Evolutionary conservation across 768 basidiomycete genomes (phyloP).

Genomic region (Cystobasidium tubakii): DNA sequence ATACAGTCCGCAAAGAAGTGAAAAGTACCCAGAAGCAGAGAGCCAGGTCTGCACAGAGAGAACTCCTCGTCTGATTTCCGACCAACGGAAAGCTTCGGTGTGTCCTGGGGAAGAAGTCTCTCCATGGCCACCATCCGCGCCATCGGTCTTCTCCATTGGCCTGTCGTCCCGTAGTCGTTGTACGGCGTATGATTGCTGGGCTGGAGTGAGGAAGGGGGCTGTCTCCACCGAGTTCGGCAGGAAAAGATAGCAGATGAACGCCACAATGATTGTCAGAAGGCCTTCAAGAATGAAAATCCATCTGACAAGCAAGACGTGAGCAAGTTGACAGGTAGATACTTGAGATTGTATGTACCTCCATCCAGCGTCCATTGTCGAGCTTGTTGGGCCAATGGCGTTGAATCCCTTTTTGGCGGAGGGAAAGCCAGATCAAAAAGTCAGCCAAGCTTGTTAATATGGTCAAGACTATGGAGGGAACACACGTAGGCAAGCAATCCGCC

Average conservation of each 20-base stretch:
- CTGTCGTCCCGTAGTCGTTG: conserved; percentile 10
- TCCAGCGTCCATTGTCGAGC: conserved; percentile 56
- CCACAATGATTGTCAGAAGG: conserved; percentile 42
- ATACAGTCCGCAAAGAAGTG: conserved; percentile 17
- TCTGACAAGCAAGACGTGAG: neutral
- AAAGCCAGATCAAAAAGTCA: neutral
- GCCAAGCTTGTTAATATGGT: too few species aligned
- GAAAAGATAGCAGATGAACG: neutral
- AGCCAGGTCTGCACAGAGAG: conserved; percentile 29
- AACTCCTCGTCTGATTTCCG: conserved; percentile 20
- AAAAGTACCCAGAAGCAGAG: conserved; percentile 30
- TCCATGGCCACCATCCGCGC: neutral
- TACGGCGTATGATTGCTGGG: conserved; percentile 51
- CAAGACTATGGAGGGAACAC: neutral
- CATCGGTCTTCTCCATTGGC: neutral
- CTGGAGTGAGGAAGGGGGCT: conserved; percentile 53
- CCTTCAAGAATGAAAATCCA: conserved; percentile 31
- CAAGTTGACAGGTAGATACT: too few species aligned
- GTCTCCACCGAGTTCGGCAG: neutral
- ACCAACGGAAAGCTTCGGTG: conserved; percentile 9
- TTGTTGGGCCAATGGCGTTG: conserved; percentile 57
- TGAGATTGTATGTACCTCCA: too few species aligned
- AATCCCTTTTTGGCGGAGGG: conserved; percentile 50
- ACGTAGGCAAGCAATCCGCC: conserved; percentile 48
- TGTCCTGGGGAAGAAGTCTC: neutral